phyloP scores from a whole-genome alignment of 768 basidiomycete species.

The Naganishia friedmannii region DNA sequence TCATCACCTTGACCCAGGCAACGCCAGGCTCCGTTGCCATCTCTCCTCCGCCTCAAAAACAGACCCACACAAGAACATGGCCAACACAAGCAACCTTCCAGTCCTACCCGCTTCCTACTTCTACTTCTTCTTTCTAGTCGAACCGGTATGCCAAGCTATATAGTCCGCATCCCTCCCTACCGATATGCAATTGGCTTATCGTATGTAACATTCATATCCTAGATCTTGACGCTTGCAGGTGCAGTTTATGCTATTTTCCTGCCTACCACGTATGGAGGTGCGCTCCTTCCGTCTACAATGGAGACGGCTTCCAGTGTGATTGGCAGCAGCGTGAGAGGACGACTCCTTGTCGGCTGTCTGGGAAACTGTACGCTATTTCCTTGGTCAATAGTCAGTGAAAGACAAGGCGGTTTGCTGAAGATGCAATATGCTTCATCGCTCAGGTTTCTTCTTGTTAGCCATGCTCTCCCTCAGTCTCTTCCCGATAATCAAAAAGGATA shows the following conservation, averaged over 20 bases:
- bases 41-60: not conserved
- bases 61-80: not conserved
- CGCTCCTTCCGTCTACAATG: constrained; percentile 33
- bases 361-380: constrained; percentile 43
- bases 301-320: constrained; percentile 35
- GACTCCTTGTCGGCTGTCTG: constrained; percentile 40
- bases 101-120: constrained; percentile 8
- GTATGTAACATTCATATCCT: not conserved
- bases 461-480: constrained; percentile 31
- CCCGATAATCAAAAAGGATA: constrained; percentile 15
- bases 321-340: constrained; percentile 41
- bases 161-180: not conserved
- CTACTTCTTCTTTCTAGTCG: constrained; percentile 15
- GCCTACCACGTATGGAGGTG: constrained; percentile 39
- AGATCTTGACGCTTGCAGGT: constrained; percentile 43
- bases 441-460: constrained; percentile 48
- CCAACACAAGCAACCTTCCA: not conserved
- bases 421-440: not conserved
- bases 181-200: not conserved
- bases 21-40: not conserved
- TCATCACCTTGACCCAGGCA: not conserved
- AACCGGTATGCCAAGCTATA: constrained; percentile 8
- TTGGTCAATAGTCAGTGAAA: not conserved
- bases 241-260: constrained; percentile 44
- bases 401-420: not conserved